Percentiles rank a stretch among this genome's conserved stretches.
These are phyloP conservation scores for Juglanconis oblonga DNA, from an alignment of 2,329 filamentous ascomycete species.

Conservation along the genomic window DNA sequence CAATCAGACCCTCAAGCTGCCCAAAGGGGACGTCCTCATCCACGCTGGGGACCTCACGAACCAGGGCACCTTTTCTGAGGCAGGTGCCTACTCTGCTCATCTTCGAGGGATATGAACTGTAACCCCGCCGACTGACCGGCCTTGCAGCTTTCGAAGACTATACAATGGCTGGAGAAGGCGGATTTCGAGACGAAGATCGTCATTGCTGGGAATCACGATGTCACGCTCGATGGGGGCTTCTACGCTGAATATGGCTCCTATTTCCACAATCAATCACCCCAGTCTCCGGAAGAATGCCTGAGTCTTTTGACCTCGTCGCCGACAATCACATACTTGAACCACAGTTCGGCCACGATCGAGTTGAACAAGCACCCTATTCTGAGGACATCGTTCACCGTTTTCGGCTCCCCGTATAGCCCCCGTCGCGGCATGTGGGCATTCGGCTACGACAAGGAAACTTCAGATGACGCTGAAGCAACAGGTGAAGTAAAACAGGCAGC, in stretches of 20 bases:
- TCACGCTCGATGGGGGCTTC: conserved; percentile 65
- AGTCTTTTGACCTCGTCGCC: conserved; percentile 50
- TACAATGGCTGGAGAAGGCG: conserved; percentile 65
- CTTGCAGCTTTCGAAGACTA: conserved; percentile 52
- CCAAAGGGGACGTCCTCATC: conserved; percentile 70
- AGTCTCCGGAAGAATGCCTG: conserved; percentile 53
- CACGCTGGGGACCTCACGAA: conserved; percentile 77
- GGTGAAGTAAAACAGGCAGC: conserved; percentile 1
- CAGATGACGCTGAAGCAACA: background rate
- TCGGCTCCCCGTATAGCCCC: conserved; percentile 68
- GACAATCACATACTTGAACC: conserved; percentile 62
- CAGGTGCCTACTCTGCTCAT: conserved; percentile 20
- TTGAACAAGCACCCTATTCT: conserved; percentile 55
- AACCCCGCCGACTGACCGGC: background rate
- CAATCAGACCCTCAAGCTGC: conserved; percentile 62
- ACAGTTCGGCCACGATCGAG: conserved; percentile 51
- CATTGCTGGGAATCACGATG: conserved; percentile 73
- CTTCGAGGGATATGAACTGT: background rate
- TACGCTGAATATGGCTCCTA: conserved; percentile 49
- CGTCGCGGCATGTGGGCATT: conserved; percentile 62
- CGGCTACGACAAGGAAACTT: conserved; percentile 44
- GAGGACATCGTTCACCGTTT: conserved; percentile 61
- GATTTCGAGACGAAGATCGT: conserved; percentile 70
- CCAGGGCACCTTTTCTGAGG: conserved; percentile 60
- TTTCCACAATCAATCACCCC: conserved; percentile 55